Percentiles rank a stretch among this genome's conserved stretches.
Evolutionary conservation across 2,329 filamentous ascomycete species (phyloP).

Genomic region (Capronia coronata): DNA sequence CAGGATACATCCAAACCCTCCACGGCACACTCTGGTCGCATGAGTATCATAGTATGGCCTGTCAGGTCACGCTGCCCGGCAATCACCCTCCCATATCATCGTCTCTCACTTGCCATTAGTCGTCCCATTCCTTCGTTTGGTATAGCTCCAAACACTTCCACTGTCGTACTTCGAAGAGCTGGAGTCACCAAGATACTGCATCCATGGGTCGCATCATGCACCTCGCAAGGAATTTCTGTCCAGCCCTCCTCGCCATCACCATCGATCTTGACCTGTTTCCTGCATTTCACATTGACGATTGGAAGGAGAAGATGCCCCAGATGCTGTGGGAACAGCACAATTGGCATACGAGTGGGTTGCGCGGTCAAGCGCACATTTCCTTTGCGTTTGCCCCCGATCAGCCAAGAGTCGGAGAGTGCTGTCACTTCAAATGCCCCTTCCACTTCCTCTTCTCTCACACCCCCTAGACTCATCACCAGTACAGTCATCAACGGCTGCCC

Average conservation of each 20-base stretch:
- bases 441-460: slow-evolving; percentile 58
- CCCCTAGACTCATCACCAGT: slow-evolving; percentile 30
- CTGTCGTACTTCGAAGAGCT: slow-evolving; percentile 64
- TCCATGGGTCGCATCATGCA: slow-evolving; percentile 70
- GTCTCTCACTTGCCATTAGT: slow-evolving; percentile 11
- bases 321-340: slow-evolving; percentile 74
- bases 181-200: slow-evolving; percentile 69
- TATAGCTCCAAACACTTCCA: slow-evolving; percentile 47
- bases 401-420: slow-evolving; percentile 68
- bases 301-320: slow-evolving; percentile 74
- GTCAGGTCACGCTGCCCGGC: too few relatives aligned
- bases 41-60: too few relatives aligned
- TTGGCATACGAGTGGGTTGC: slow-evolving; percentile 39
- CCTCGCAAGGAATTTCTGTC: slow-evolving; percentile 58
- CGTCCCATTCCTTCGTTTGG: slow-evolving; percentile 12
- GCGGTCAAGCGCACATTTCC: slow-evolving; percentile 44
- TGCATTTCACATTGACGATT: slow-evolving; percentile 62
- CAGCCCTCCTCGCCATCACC: slow-evolving; percentile 29
- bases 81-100: neutral
- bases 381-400: slow-evolving; percentile 73
- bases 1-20: too few relatives aligned
- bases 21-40: too few relatives aligned
- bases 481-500: slow-evolving; percentile 45
- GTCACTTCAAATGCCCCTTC: slow-evolving; percentile 67
- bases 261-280: slow-evolving; percentile 10